Percentiles rank a stretch among this genome's conserved stretches.
These are phyloP conservation scores for Cucurbita maxima DNA, from an alignment of 306 rosid species.

Conservation along the genomic window DNA sequence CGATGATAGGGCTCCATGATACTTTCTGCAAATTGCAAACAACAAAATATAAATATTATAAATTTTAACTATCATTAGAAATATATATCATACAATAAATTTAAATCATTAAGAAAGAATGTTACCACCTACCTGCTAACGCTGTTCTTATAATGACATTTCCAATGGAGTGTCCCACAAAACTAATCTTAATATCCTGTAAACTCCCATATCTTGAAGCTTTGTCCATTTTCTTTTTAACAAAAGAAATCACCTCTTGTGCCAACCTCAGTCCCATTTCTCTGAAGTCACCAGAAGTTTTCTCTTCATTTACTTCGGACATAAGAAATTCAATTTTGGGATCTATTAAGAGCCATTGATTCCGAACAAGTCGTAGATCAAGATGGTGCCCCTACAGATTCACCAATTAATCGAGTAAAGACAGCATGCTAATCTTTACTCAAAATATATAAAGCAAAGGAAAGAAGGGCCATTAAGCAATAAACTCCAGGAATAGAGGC, in stretches of 20 bases:
- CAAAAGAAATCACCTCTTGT: conserved; percentile 57
- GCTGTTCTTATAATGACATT: conserved; percentile 88
- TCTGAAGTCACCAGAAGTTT: conserved; percentile 80
- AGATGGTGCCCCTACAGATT: conserved; percentile 79
- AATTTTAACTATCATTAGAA: not conserved
- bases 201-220: conserved; percentile 42
- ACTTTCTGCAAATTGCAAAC: conserved; percentile 47
- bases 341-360: conserved; percentile 87
- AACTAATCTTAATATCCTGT: conserved; percentile 66
- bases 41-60: not conserved
- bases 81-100: conserved; percentile 14
- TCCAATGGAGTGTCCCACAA: conserved; percentile 97
- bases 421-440: not conserved
- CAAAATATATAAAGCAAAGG: not conserved
- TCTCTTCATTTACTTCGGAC: conserved; percentile 90
- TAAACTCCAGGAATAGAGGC: not conserved
- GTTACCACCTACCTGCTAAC: conserved; percentile 43
- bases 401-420: not conserved
- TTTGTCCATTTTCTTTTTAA: conserved; percentile 69
- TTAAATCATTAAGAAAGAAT: conserved; percentile 5
- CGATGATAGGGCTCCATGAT: conserved; percentile 70
- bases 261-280: conserved; percentile 94
- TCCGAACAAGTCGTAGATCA: conserved; percentile 78
- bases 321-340: conserved; percentile 73
- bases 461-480: not conserved